Percentiles rank a stretch among this genome's conserved stretches.
Conservation (phyloP, 768 basidiomycete genomes). For the Leccinum rimulosum region DNA sequence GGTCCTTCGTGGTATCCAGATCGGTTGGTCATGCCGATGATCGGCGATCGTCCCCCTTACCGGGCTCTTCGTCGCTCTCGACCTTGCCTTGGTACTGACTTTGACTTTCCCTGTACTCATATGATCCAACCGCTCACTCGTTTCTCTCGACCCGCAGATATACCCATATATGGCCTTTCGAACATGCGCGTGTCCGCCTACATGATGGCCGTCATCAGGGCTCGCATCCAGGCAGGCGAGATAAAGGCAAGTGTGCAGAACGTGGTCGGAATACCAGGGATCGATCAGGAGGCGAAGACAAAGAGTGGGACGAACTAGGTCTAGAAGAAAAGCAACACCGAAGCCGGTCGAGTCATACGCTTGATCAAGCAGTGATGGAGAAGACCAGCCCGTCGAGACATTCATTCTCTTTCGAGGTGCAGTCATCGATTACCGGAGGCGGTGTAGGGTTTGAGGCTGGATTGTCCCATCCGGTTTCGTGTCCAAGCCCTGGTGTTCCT, state of each 20-base stretch:
- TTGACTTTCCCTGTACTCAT: not conserved
- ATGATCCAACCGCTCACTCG: constrained; percentile 5
- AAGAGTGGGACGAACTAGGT: constrained; percentile 1
- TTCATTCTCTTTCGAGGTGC: constrained; percentile 10
- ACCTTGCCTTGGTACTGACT: not conserved
- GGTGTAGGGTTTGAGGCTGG: not conserved
- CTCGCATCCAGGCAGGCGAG: constrained; percentile 26
- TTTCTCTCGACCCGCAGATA: constrained; percentile 50
- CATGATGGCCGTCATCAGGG: constrained; percentile 36
- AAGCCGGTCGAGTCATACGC: constrained; percentile 22
- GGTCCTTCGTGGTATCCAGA: not conserved
- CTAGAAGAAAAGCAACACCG: constrained; percentile 13
- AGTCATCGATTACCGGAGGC: not conserved
- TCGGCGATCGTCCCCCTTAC: constrained; percentile 7
- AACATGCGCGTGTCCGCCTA: constrained; percentile 86
- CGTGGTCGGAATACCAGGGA: constrained; percentile 15
- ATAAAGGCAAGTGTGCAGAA: constrained; percentile 18
- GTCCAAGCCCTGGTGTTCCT: constrained; percentile 9
- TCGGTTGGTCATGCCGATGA: not conserved
- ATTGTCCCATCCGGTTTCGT: not conserved
- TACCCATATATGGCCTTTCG: constrained; percentile 97
- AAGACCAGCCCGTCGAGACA: not conserved
- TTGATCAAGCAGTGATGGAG: not conserved
- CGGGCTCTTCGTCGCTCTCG: not conserved
- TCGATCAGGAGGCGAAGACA: constrained; percentile 4